phyloP scores from a whole-genome alignment of 192 early-diverging fungal genomes.

The Umbelopsis sp. region DNA sequence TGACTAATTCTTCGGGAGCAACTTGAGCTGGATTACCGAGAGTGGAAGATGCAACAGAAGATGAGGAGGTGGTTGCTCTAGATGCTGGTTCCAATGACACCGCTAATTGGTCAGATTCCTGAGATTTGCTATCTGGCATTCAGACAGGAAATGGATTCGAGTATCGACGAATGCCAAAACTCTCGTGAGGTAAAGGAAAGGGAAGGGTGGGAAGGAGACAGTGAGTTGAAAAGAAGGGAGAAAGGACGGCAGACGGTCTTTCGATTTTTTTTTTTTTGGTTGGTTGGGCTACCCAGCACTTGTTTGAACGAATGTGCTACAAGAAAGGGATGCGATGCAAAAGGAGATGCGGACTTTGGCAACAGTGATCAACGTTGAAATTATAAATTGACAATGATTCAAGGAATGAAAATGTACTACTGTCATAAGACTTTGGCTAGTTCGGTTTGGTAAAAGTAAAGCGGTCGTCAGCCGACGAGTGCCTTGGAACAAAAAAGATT shows the following conservation, averaged over 20 bases:
- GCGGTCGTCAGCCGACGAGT: constrained; percentile 3
- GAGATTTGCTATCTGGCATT: constrained; percentile 4
- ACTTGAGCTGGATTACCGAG: constrained; percentile 13
- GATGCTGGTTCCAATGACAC: constrained; percentile 7
- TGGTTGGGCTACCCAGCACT: background rate
- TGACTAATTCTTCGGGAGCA: constrained; percentile 10
- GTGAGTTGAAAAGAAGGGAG: constrained; percentile 17
- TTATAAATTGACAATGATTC: no score
- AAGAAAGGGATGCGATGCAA: background rate
- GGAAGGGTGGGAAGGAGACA: constrained; percentile 6
- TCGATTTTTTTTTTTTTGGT: background rate
- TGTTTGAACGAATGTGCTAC: constrained; percentile 6
- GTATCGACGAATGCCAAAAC: background rate
- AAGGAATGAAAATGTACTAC: background rate
- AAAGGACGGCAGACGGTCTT: constrained; percentile 4
- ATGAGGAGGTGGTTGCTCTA: background rate
- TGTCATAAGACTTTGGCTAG: constrained; percentile 1
- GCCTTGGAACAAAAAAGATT: background rate
- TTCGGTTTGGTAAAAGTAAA: background rate
- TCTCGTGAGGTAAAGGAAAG: constrained; percentile 10
- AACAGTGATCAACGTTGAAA: background rate
- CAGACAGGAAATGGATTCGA: background rate
- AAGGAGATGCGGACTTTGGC: no score
- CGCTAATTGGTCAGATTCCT: background rate
- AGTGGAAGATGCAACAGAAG: background rate